Evolutionary conservation across 2,329 filamentous ascomycete species (phyloP), one percentile per base, ranked within the genome.

Genomic region (Verticillium zaregamsianum): DNA sequence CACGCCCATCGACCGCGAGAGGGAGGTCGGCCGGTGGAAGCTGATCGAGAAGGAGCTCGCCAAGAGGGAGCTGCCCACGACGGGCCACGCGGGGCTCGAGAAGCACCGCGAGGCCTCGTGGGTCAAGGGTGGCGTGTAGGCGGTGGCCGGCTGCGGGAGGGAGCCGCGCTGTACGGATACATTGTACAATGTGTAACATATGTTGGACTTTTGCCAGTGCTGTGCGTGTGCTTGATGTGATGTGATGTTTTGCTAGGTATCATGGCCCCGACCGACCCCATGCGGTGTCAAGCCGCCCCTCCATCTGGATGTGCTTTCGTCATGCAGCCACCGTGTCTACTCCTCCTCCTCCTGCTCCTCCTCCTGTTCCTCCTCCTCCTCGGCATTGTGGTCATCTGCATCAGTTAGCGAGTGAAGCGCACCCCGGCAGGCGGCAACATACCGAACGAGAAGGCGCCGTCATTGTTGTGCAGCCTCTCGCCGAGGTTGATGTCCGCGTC

Each of bases 1-100:
- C 63, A 93, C 87, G 8, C 84, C 86, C 11, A 86, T 90, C 37
- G 85, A 94, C 73, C 87, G 86, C 73, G 90, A 94, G 75, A 86
- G 84, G 68, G 81, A 85, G 57, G 73, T 91, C 52, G 92, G 92
- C 32, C 82, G 91, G 69, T 91, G 89, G 86, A 95, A 95, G 85
- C 74, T 93, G 58, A 91, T 94, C 69, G 84, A 90, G 73, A 79
- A 87, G 69, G 89, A 92, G 75, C 79, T 94, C 65, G 76, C 76
- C 69, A 81, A 84, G 71, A 80, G 88, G 61, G 83, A 82, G 17
- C 73, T 93, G 66, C 86, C 88, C 8, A 76, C 86, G 17, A 79
- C 77, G 3, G 85, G 85, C 3, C 76, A 77, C 57, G 74, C 72
- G 9, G 72, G 73, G 8, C 66, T 74, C 57, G 66, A 71, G 15